Base-by-base conservation (phyloP, 1,139 yeast species). In the Hemisphaericaspora lyxosophila region DNA sequence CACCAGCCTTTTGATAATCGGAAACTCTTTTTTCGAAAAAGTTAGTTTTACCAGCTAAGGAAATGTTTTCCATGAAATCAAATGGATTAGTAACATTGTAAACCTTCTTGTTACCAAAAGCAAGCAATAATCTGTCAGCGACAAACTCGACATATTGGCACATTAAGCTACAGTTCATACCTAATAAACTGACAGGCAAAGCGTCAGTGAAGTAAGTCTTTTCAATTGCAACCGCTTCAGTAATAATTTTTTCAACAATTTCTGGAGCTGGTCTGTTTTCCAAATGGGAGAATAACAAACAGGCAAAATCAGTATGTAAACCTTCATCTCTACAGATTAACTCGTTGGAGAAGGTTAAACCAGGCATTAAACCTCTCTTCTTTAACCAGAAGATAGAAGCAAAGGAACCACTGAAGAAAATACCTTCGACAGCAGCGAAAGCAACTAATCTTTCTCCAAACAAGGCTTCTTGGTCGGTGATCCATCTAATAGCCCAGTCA, bases 1-100 rank as follows among this genome's bases (percentile, higher is more conserved):
- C 98, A 72, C 97, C 97, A 40, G 97, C 97, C 75, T 92, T 92
- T 73, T 92, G 97, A 73, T 94, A 94, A 67, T 94, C 99, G 44
- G 96, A 85, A 46, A 92, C 98, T 70, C 97, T 85, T 80, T 92
- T 92, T 77, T 92, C 99, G 61, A 92, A 92, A 80, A 94, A 92
- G 75, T 92, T 92, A 54, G 98, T 90, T 79, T 92, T 92, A 67
- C 98, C 98, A 43, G 96, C 94, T 55, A 92, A 79, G 17, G 97
- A 89, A 57, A 89, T 89, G 73, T 89, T 89, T 72, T 92, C 99
- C 98, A 92, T 92, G 62, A 90, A 92, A 67, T 90, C 97, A 64
- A 92, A 92, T 63, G 99, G 99, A 64, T 92, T 94, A 46, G 85
- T 71, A 45, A 77, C 92, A 59, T 88, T 87, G 80, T 82, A 92